These are phyloP conservation scores for Aspergillus neotritici DNA, from an alignment of 2,329 filamentous ascomycete genomes.

Conservation along the genomic window DNA sequence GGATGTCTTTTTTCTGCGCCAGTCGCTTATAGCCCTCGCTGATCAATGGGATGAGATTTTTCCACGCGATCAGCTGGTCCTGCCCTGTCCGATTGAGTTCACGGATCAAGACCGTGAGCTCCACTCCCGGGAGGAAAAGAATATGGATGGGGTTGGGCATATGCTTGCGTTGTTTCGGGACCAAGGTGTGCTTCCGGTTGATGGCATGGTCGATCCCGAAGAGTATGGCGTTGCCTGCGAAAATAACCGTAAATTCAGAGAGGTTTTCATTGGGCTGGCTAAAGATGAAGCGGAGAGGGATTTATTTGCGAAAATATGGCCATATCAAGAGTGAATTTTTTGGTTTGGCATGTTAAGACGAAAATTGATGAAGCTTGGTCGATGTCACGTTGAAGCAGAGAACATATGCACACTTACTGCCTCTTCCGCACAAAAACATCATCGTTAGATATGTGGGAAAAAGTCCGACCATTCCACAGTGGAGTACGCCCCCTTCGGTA, in stretches of 20 bases:
- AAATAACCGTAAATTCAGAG: slow-evolving; percentile 19
- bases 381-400: too few relatives aligned
- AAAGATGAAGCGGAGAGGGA: slow-evolving; percentile 20
- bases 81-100: slow-evolving; percentile 22
- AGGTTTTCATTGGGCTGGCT: slow-evolving; percentile 19
- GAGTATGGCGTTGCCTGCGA: slow-evolving; percentile 19
- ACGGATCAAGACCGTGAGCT: slow-evolving; percentile 18
- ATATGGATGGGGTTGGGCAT: slow-evolving; percentile 25
- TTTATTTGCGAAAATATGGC: slow-evolving; percentile 21
- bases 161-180: slow-evolving; percentile 27
- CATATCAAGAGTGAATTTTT: slow-evolving; percentile 14
- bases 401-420: too few relatives aligned
- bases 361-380: too few relatives aligned
- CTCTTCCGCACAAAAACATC: too few relatives aligned
- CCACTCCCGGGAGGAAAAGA: slow-evolving; percentile 26
- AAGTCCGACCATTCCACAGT: too few relatives aligned
- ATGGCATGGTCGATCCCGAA: slow-evolving; percentile 29
- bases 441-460: too few relatives aligned
- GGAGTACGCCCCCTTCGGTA: too few relatives aligned
- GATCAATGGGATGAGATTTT: slow-evolving; percentile 20
- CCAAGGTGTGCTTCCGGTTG: slow-evolving; percentile 22
- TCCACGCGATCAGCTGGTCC: neutral
- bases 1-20: slow-evolving; percentile 30
- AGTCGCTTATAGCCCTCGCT: slow-evolving; percentile 22
- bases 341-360: too few relatives aligned